Evolutionary conservation across 768 basidiomycete genomes (phyloP), one percentile per base, ranked within the genome.

Genomic region (Boletus huronensis): DNA sequence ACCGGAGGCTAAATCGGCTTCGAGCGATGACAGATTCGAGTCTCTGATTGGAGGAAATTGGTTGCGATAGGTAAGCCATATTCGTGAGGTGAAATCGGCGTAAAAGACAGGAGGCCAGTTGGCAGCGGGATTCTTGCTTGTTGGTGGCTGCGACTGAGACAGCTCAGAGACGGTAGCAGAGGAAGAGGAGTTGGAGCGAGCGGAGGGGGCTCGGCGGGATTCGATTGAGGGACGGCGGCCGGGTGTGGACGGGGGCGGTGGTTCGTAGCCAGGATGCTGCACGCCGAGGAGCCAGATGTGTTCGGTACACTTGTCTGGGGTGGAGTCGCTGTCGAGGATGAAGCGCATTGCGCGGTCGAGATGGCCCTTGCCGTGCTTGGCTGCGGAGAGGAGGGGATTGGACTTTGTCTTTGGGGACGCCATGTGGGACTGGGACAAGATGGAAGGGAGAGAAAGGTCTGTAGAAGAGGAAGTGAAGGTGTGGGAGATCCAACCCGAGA

Each of bases 61-160:
- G 2, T 85, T 85, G 23, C 95, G 89, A 72, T 98, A 98, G 0
- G 94, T 96, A 41, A 95, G 79, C 88, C 93, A 97, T 48, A 97
- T 77, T 6, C 88, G 78, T 1, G 90, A 90, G 0, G 85, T 85
- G 69, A 96, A 98, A 72, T 98, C 95, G 13, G 80, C 77, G 64
- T 94, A 93, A 68, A 97, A 97, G 34, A 81, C 79, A 8, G 85
- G 80, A 0, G 90, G 90, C 91, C 91, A 93, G 63, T 81, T 75
- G 14, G 64, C 71, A 0, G 68, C 68, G 13, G 65, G 62, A 35
- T 69, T 59, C 55, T 71, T 69, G 46, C 53, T 47, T 6, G 76
- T 67, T 0, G 71, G 59, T 0, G 70, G 60, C 32, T 74, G 72
- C 0, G 75, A 75, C 29, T 76, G 71, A 4, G 75, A 74, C 19